These are phyloP conservation scores for Brassica hybrid DNA, from an alignment of 441 rosid genomes.

Conservation along the genomic window DNA sequence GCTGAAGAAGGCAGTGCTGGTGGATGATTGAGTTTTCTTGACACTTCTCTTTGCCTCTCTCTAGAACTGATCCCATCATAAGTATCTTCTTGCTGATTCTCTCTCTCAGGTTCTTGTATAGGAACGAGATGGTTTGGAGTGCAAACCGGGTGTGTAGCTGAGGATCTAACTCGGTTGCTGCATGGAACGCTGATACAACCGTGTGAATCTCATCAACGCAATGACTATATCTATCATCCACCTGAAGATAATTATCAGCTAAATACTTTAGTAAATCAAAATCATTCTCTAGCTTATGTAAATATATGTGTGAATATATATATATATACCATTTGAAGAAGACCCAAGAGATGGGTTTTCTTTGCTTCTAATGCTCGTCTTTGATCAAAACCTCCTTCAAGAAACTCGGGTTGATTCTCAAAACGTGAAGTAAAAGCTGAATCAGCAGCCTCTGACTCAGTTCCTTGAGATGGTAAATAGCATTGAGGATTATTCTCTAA, in stretches of 20 bases:
- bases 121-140: constrained; percentile 66
- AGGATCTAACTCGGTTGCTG: constrained; percentile 87
- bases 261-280: not conserved
- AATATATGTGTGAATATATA: constrained; percentile 2
- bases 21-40: constrained; percentile 58
- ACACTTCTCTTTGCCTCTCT: constrained; percentile 51
- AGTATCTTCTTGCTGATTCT: constrained; percentile 87
- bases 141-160: constrained; percentile 78
- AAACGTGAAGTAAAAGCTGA: constrained; percentile 31
- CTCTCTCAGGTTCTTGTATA: constrained; percentile 78
- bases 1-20: constrained; percentile 80
- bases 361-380: constrained; percentile 54
- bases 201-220: constrained; percentile 91
- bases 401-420: constrained; percentile 42
- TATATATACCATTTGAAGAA: constrained; percentile 72
- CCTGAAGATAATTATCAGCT: constrained; percentile 49
- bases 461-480: constrained; percentile 35
- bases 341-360: constrained; percentile 64
- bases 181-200: constrained; percentile 89
- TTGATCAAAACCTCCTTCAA: constrained; percentile 36
- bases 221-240: constrained; percentile 79
- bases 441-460: constrained; percentile 34
- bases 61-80: constrained; percentile 57
- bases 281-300: not conserved
- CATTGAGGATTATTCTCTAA: constrained; percentile 44